Base-by-base conservation (phyloP, 78 protist species). In the Chrysochromulina tobinii region DNA sequence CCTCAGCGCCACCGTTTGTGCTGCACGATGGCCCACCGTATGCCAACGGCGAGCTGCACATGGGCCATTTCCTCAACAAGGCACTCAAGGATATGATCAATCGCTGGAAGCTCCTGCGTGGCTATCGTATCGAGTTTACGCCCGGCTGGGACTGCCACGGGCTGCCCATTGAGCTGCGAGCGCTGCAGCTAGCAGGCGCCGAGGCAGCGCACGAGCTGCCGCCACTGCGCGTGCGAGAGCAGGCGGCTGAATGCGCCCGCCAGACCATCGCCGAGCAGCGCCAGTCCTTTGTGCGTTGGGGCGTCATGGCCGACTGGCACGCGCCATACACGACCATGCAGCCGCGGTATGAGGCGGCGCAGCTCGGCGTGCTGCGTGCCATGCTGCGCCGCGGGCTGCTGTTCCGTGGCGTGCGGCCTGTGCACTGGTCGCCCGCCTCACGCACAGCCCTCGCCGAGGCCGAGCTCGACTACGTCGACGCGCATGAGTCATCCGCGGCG, bases 81-180 rank as follows among this genome's bases (percentile, higher is more conserved):
- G 91, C 90, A 21, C 90, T 97, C 66, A 98, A 98, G 93, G 99
- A 98, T 88, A 69, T 96, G 50, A 68, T 94, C 23, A 89, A 90
- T 54, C 93, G 98, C 12, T 93, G 89, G 57, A 59, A 90, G 61
- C 51, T 96, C 21, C 59, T 98, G 55, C 55, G 88, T 9, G 97
- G 97, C 61, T 11, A 51, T 27, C 54, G 83, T 3, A 57, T 75
- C 58, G 27, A 21, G 61, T 93, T 20, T 23, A 81, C 87, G 1
- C 98, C 98, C 7, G 98, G 98, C 3, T 96, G 98, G 98, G 99
- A 98, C 88, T 97, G 98, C 89, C 99, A 98, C 89, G 99, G 99
- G 17, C 90, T 98, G 72, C 99, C 99, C 57, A 97, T 98, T 85
- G 99, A 98, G 81, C 91, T 93, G 15, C 92, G 95, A 85, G 98